Evolutionary conservation across 805 yeast species (phyloP).

Genomic region (Candida corydali): DNA sequence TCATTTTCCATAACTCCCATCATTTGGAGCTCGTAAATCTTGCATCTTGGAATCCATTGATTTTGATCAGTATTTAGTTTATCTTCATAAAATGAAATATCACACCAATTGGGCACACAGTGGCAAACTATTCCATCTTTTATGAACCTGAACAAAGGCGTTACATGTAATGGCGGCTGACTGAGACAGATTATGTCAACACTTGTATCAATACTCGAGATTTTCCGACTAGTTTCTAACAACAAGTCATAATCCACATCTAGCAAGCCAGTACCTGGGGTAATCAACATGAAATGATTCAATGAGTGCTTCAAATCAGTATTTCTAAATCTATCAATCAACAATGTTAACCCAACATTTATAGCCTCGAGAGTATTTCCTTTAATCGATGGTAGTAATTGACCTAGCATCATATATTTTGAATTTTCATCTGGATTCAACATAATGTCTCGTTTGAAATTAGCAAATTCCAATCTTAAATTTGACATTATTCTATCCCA

Average conservation of each 20-base stretch:
- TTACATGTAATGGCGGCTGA: constrained; percentile 87
- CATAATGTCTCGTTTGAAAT: constrained; percentile 71
- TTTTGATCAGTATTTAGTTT: constrained; percentile 26
- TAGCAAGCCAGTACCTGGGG: constrained; percentile 91
- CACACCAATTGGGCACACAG: constrained; percentile 94
- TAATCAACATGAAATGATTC: constrained; percentile 80
- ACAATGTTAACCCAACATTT: constrained; percentile 73
- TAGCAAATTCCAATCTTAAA: constrained; percentile 77
- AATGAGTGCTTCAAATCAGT: constrained; percentile 86
- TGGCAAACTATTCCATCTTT: constrained; percentile 50
- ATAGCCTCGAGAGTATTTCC: constrained; percentile 88
- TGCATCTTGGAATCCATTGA: constrained; percentile 92
- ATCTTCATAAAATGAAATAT: constrained; percentile 85
- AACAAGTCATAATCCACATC: constrained; percentile 84
- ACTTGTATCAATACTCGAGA: constrained; percentile 77
- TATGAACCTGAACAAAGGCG: constrained; percentile 78
- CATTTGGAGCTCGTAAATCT: constrained; percentile 94
- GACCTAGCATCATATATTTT: constrained; percentile 47
- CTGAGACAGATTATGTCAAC: constrained; percentile 85
- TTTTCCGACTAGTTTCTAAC: constrained; percentile 67
- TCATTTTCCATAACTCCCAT: constrained; percentile 97
- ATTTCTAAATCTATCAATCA: constrained; percentile 73
- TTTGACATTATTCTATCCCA: constrained; percentile 94
- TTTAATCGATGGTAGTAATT: constrained; percentile 79
- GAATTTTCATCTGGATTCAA: constrained; percentile 25